Percentiles rank a stretch among this genome's conserved stretches.
Evolutionary conservation across 1,139 yeast genomes (phyloP).

Genomic region (Lodderomyces jiufengensis): DNA sequence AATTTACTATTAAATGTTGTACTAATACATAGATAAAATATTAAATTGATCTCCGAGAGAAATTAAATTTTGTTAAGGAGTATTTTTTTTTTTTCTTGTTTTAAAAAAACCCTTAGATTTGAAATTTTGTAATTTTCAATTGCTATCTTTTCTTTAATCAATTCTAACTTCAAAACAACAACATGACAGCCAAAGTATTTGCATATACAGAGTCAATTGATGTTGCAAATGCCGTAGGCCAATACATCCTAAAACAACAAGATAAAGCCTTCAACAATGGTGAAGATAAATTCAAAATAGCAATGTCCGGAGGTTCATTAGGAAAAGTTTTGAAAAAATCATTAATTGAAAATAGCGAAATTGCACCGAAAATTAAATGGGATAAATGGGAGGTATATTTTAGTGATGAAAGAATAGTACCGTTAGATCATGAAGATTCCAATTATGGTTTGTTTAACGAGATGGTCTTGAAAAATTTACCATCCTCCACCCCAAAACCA

Average conservation of each 20-base stretch:
- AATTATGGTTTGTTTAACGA: conserved; percentile 62
- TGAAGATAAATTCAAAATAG: conserved; percentile 57
- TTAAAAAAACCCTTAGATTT: no score
- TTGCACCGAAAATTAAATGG: conserved; percentile 53
- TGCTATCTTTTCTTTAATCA: background rate
- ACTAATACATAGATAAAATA: no score
- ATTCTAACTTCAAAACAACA: background rate
- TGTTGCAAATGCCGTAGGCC: conserved; percentile 58
- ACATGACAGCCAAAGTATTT: conserved; percentile 41
- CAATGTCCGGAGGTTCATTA: conserved; percentile 88
- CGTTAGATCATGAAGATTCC: conserved; percentile 63
- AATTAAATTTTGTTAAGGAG: no score
- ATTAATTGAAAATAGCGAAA: conserved; percentile 54
- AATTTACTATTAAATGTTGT: no score
- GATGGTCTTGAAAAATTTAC: conserved; percentile 49
- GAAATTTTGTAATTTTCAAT: background rate
- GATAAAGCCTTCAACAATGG: conserved; percentile 40
- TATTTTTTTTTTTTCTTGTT: no score
- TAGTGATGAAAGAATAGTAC: conserved; percentile 71
- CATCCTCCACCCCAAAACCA: conserved; percentile 30
- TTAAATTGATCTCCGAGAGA: no score
- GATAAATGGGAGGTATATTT: conserved; percentile 66
- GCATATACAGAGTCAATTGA: conserved; percentile 52
- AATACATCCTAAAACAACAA: conserved; percentile 53
- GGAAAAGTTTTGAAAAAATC: conserved; percentile 73